Evolutionary conservation across 176 grass and related monocot genomes (phyloP), one percentile per base, ranked within the genome.

Genomic region (Luzula sylvatica): DNA sequence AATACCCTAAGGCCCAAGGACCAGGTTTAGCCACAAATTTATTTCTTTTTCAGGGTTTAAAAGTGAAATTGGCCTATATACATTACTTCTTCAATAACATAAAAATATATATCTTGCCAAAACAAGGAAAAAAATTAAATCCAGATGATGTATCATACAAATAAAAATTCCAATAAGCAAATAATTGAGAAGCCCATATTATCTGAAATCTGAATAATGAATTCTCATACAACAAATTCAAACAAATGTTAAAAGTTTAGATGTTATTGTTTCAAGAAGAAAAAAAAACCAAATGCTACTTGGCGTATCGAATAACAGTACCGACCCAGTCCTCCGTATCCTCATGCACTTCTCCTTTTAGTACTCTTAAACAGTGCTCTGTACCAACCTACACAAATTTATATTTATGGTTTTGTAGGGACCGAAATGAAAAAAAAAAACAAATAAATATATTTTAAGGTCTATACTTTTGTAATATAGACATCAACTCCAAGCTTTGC

Each of bases 401-500:
- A 16, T 19, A 12, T 23, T 46, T 29, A 17, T 15, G 24, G 19
- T 16, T 26, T 25, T 8, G 5, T 19, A 51, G 60, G 35, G n/a
- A 20, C 28, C 55, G 23, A 56, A 32, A 12, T 11, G 1, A 9
- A 24, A 68, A 2, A 26, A 3, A 20, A 47, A 1, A 42, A 46
- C 2, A 16, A 13, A 23, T 20, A 25, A 8, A 8, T 1, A 52
- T 20, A 13, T 40, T 35, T 4, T 47, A 43, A 11, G 19, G 54
- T 45, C 23, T 58, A 27, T 41, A 87, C 90, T 80, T 88, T 85
- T 18, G 90, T 82, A 43, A 96, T 89, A 50, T 89, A 96, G 17
- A 89, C 90, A 72, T 88, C 68, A 56, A 89, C 74, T 73, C 90
- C 84, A 44, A 89, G 77, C 42, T 72, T 88, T 58, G 90, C 74